These are phyloP conservation scores for Trichocladium uniseriatum DNA, from an alignment of 495 filamentous ascomycete species.

Conservation along the genomic window DNA sequence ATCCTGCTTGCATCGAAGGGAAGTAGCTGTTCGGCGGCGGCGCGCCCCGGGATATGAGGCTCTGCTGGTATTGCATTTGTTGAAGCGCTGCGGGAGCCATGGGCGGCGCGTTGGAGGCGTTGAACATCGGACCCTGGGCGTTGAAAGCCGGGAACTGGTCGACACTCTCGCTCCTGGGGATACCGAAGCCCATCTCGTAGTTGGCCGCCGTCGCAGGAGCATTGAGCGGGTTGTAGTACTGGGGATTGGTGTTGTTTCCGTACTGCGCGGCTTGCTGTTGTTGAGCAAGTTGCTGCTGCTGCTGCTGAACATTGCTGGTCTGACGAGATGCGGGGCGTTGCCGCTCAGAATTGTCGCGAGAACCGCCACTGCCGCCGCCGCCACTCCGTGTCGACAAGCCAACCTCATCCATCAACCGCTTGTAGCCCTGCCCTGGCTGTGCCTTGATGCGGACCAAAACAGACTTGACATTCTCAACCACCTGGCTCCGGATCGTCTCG, in stretches of 20 bases:
- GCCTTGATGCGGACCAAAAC: slow-evolving; percentile 86
- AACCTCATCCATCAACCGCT: slow-evolving; percentile 96
- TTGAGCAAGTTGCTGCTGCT: slow-evolving; percentile 19
- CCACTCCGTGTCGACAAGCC: slow-evolving; percentile 57
- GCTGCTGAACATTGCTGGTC: slow-evolving; percentile 30
- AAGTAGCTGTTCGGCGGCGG: slow-evolving; percentile 46
- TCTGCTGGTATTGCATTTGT: slow-evolving; percentile 52
- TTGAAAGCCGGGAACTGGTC: slow-evolving; percentile 48
- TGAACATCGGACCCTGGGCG: slow-evolving; percentile 43
- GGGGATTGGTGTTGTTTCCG: slow-evolving; percentile 17
- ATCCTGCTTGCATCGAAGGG: slow-evolving; percentile 38
- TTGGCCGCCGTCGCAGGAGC: slow-evolving; percentile 20
- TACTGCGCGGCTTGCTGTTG: slow-evolving; percentile 27
- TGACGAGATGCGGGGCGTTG: slow-evolving; percentile 49
- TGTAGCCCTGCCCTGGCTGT: slow-evolving; percentile 90
- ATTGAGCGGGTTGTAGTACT: slow-evolving; percentile 38
- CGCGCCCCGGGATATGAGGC: slow-evolving; percentile 42
- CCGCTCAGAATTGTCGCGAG: slow-evolving; percentile 40
- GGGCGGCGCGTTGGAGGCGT: slow-evolving; percentile 36
- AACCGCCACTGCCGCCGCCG: slow-evolving; percentile 26
- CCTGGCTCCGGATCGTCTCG: slow-evolving; percentile 75
- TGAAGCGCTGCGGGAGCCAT: slow-evolving; percentile 42
- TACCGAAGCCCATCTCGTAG: slow-evolving; percentile 41
- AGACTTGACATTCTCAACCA: slow-evolving; percentile 82
- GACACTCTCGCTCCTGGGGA: slow-evolving; percentile 48